phyloP scores from a whole-genome alignment of 208 protist genomes.

The Acanthamoeba castellanii region DNA sequence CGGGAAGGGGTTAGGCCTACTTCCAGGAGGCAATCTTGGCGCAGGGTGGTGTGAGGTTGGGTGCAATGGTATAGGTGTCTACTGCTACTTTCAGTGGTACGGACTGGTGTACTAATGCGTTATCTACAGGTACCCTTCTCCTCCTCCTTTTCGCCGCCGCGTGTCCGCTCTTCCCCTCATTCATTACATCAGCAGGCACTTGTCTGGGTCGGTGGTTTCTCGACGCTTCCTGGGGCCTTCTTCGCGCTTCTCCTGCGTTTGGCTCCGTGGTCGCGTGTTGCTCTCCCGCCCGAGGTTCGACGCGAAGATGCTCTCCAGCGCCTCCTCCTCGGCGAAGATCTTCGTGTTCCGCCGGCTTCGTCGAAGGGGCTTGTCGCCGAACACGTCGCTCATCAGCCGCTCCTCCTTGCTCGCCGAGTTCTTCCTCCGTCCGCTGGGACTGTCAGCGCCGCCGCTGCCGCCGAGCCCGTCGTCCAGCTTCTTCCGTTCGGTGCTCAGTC shows the following conservation, averaged over 20 bases:
- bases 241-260: background rate
- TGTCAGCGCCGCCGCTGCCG: background rate
- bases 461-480: background rate
- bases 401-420: constrained; percentile 17
- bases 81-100: background rate
- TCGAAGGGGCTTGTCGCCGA: background rate
- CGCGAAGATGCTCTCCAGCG: constrained; percentile 3
- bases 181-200: constrained; percentile 58
- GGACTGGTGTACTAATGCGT: background rate
- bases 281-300: background rate
- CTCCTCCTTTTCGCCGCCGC: background rate
- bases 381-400: constrained; percentile 63
- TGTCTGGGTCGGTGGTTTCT: background rate
- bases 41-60: too few species aligned
- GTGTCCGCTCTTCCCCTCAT: background rate
- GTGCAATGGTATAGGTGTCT: too few species aligned
- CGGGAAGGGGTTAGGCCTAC: too few species aligned
- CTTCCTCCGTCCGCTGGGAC: background rate
- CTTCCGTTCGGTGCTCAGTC: background rate
- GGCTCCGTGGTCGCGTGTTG: background rate
- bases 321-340: constrained; percentile 62
- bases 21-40: too few species aligned
- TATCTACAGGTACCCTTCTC: background rate
- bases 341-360: background rate
- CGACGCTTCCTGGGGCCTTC: background rate